phyloP scores from a whole-genome alignment of 208 protist genomes.

The Chromosphaera perkinsii region DNA sequence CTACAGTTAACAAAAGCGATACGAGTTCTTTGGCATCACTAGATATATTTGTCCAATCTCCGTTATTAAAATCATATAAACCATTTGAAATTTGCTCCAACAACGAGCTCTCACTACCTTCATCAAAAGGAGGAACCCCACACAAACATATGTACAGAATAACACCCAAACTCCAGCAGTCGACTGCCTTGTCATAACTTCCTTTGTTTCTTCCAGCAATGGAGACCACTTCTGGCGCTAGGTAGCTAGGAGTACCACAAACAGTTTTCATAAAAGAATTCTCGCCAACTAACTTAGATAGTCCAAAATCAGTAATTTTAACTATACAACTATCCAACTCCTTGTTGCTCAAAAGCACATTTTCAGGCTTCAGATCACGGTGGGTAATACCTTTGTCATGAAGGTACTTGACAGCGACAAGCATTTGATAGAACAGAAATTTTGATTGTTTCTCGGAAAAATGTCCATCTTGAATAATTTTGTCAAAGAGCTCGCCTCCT shows the following conservation, averaged over 20 bases:
- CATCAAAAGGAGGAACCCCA: constrained; percentile 9
- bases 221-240: constrained; percentile 14
- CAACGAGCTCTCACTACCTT: background rate
- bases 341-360: background rate
- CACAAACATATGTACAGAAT: constrained; percentile 14
- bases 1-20: constrained; percentile 15
- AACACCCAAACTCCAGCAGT: constrained; percentile 18
- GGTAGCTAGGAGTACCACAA: constrained; percentile 45
- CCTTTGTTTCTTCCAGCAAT: too few relatives aligned
- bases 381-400: constrained; percentile 55
- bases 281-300: background rate
- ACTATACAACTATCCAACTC: constrained; percentile 3
- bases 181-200: constrained; percentile 11
- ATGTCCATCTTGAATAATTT: constrained; percentile 52
- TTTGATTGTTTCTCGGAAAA: constrained; percentile 57
- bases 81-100: constrained; percentile 33
- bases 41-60: background rate
- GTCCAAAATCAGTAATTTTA: constrained; percentile 29
- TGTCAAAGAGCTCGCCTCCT: constrained; percentile 71
- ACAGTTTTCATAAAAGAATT: background rate
- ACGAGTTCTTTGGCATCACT: constrained; percentile 29
- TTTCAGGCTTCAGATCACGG: constrained; percentile 40
- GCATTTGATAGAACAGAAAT: constrained; percentile 46
- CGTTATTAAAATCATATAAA: constrained; percentile 20
- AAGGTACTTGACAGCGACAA: constrained; percentile 59